Evolutionary conservation across 2,329 filamentous ascomycete genomes (phyloP).

Genomic region (Didymella pinodella): DNA sequence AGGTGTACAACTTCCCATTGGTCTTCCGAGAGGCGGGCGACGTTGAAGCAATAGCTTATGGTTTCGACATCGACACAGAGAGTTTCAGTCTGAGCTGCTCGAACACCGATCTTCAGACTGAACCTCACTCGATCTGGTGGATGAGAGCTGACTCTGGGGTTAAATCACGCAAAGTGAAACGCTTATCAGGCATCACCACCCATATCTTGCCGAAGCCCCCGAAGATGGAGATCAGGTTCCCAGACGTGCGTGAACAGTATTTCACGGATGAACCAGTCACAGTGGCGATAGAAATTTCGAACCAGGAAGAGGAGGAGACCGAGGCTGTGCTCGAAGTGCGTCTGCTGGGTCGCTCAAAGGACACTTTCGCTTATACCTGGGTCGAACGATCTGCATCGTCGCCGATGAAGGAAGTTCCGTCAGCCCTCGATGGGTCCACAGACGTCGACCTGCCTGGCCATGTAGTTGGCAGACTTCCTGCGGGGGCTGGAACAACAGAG

Average conservation of each 20-base stretch:
- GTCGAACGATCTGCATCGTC: slow-evolving; percentile 48
- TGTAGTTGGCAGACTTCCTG: slow-evolving; percentile 46
- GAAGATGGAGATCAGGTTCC: slow-evolving; percentile 79
- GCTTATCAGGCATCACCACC: slow-evolving; percentile 60
- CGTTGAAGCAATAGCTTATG: slow-evolving; percentile 70
- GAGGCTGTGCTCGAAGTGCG: slow-evolving; percentile 74
- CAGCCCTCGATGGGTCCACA: slow-evolving; percentile 31
- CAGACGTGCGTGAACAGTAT: slow-evolving; percentile 72
- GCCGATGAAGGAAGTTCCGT: slow-evolving; percentile 42
- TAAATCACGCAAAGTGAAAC: slow-evolving; percentile 42
- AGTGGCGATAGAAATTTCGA: slow-evolving; percentile 74
- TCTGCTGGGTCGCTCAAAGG: slow-evolving; percentile 66
- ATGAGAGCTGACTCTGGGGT: slow-evolving; percentile 33
- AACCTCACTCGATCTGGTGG: slow-evolving; percentile 46
- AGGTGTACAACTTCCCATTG: slow-evolving; percentile 74
- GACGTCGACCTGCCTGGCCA: slow-evolving; percentile 49
- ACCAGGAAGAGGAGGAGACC: slow-evolving; percentile 83
- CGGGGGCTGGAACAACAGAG: slow-evolving; percentile 44
- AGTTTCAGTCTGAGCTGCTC: slow-evolving; percentile 73
- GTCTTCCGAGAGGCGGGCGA: slow-evolving; percentile 84
- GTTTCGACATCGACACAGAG: slow-evolving; percentile 68
- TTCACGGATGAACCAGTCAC: slow-evolving; percentile 83
- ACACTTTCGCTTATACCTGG: slow-evolving; percentile 58
- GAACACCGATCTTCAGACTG: slow-evolving; percentile 55
- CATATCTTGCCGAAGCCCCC: slow-evolving; percentile 87